A percentile compares a stretch with the other conserved stretches of the same genome.
phyloP scores from a whole-genome alignment of 352 stramenopile species.

The Phytophthora citricola region DNA sequence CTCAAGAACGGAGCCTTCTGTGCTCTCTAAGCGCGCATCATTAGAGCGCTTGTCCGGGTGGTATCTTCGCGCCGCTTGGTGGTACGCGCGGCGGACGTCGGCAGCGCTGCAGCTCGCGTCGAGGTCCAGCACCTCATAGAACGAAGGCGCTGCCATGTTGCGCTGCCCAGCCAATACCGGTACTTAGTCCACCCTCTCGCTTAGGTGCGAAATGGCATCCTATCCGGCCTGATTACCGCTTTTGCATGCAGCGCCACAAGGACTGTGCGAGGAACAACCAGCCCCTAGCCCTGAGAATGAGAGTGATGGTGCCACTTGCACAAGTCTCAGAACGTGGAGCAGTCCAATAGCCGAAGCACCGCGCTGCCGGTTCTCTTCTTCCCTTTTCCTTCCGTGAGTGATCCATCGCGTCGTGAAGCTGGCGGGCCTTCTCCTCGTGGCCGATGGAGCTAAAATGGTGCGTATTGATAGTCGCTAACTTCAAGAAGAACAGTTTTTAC shows the following conservation, averaged over 20 bases:
- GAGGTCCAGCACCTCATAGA: constrained; percentile 71
- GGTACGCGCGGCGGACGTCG: constrained; percentile 76
- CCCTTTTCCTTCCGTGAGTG: constrained; percentile 12
- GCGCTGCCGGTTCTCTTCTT: constrained; percentile 2
- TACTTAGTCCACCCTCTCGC: constrained; percentile 12
- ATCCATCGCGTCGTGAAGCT: constrained; percentile 47
- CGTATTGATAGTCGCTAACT: constrained; percentile 15
- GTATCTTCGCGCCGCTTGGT: constrained; percentile 56
- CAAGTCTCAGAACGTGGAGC: constrained; percentile 22
- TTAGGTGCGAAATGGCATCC: constrained; percentile 25
- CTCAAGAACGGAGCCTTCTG: not conserved
- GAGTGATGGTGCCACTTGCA: constrained; percentile 24
- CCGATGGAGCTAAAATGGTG: constrained; percentile 62
- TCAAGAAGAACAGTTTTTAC: constrained; percentile 3
- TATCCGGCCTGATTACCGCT: constrained; percentile 19
- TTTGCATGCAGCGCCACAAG: constrained; percentile 30
- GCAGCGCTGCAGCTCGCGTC: constrained; percentile 49
- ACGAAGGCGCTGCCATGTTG: constrained; percentile 24
- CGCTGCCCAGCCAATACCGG: not conserved
- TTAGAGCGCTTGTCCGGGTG: constrained; percentile 72
- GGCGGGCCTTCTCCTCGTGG: constrained; percentile 40
- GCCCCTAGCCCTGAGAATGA: constrained; percentile 13
- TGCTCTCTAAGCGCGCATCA: not conserved
- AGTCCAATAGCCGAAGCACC: constrained; percentile 11
- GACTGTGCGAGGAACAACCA: constrained; percentile 24